Evolutionary conservation across 2,329 filamentous ascomycete species (phyloP).

Genomic region (Cladosporium austrohemisphaericum): DNA sequence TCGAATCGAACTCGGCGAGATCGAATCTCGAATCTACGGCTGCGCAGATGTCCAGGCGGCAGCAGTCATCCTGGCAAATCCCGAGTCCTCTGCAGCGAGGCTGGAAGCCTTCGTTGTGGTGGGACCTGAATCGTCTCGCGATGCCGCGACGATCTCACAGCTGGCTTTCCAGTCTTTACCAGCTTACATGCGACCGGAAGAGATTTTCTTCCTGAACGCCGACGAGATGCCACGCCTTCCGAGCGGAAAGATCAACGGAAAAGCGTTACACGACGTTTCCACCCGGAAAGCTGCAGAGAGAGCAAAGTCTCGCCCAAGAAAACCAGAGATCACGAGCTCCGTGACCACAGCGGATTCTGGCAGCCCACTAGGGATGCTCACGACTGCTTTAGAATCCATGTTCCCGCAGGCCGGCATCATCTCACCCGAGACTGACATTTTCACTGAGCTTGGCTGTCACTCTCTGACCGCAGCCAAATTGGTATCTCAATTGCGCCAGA

Average conservation of each 20-base stretch:
- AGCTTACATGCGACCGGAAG: slow-evolving; percentile 26
- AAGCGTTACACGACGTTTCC: slow-evolving; percentile 23
- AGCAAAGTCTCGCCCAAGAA: background rate
- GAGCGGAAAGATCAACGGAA: slow-evolving; percentile 27
- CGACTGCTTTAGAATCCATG: slow-evolving; percentile 32
- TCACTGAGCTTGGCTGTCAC: slow-evolving; percentile 75
- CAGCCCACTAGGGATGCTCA: slow-evolving; percentile 15
- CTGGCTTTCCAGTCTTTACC: slow-evolving; percentile 21
- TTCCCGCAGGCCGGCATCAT: slow-evolving; percentile 40
- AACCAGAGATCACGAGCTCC: background rate
- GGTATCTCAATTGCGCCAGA: slow-evolving; percentile 21
- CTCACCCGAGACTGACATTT: slow-evolving; percentile 51
- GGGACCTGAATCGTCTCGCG: slow-evolving; percentile 16
- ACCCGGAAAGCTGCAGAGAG: slow-evolving; percentile 17
- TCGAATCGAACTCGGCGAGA: slow-evolving; percentile 87
- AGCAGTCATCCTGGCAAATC: slow-evolving; percentile 25
- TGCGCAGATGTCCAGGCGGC: slow-evolving; percentile 64
- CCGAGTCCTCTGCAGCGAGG: slow-evolving; percentile 20
- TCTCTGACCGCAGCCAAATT: slow-evolving; percentile 60
- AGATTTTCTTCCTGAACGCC: slow-evolving; percentile 21
- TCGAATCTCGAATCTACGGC: slow-evolving; percentile 61
- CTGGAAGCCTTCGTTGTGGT: slow-evolving; percentile 26
- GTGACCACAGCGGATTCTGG: background rate
- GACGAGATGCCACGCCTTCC: slow-evolving; percentile 24
- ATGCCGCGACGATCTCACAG: slow-evolving; percentile 20